Evolutionary conservation across 2,329 filamentous ascomycete genomes (phyloP), one percentile per base, ranked within the genome.

Genomic region (Bipolaris cookei): DNA sequence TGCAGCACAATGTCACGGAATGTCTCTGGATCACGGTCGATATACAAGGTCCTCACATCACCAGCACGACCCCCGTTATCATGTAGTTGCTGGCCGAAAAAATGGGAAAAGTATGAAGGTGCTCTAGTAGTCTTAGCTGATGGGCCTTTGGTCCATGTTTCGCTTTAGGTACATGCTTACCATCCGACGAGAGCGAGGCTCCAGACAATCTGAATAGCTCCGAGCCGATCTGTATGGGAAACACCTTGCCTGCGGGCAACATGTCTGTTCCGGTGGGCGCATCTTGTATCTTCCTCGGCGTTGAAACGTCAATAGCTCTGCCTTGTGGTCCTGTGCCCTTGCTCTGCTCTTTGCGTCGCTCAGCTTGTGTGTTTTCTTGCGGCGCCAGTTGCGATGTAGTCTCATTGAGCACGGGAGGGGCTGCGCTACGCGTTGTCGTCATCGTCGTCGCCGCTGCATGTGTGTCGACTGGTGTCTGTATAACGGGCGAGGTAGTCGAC

Each of bases 41-140:
- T 97, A 78, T 97, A 97, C 6, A 98, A 82, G 0, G 94, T 97
- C 64, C 90, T 88, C 56, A 96, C 77, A 51, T 79, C 80, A 39
- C 77, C 77, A 53, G 86, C 82, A 56, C 84, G 84, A 54, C 83
- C 83, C 58, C 87, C 83, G 46, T 84, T 88, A 65, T 82, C 79
- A 55, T 85, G 84, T 38, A 97, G 78, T 78, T 97, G 93, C 68
- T 91, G 90, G 66, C 88, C 84, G 77, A 98, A 98, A 80, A 95
- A 97, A 67, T 92, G 89, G 18, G 94, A 96, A 79, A 98, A 97
- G 77, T 97, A 97, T 47, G 93, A 97, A 56, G 94, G 94, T 70
- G 92, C 94, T 96, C 79, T 81, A 80, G 73, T 76, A 78, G 71
- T 79, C 73, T 86, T 76, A 86, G 81, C 70, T 62, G 58, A 59